phyloP scores from a whole-genome alignment of 176 grass and related monocot genomes.

The Neostapfia colusana region DNA sequence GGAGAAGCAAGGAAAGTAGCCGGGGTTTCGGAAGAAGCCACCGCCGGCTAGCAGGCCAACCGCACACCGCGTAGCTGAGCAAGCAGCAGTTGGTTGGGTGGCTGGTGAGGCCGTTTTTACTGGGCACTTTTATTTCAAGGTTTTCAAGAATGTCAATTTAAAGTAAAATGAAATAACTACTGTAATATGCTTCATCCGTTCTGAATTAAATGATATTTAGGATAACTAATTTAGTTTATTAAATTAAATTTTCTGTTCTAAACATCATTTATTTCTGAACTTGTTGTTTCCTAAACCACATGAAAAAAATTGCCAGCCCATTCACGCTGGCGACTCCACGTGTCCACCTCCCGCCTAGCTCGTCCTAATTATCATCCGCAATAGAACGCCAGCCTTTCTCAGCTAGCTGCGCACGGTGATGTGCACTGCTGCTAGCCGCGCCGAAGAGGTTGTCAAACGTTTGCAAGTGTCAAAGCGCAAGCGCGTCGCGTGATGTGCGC shows the following conservation, averaged over 20 bases:
- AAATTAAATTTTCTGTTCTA: too few species aligned
- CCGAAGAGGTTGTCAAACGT: conserved; percentile 1
- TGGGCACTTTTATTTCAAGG: too few species aligned
- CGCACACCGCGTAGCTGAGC: conserved; percentile 25
- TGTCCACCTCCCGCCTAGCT: not conserved
- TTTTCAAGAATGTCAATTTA: too few species aligned
- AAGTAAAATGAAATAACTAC: too few species aligned
- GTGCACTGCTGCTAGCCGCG: too few species aligned
- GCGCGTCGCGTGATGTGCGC: conserved; percentile 1
- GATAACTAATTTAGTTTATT: too few species aligned
- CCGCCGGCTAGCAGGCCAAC: not conserved
- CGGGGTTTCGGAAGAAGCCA: conserved; percentile 25
- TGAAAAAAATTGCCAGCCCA: conserved; percentile 1
- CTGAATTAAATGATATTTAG: too few species aligned
- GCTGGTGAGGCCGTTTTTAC: conserved; percentile 12
- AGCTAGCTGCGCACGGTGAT: too few species aligned
- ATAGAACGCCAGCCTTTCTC: conserved; percentile 19
- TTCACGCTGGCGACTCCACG: conserved; percentile 43
- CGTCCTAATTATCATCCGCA: conserved; percentile 28
- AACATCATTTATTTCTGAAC: too few species aligned
- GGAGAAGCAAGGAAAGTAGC: conserved; percentile 26
- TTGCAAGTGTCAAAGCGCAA: conserved; percentile 50
- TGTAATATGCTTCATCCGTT: too few species aligned
- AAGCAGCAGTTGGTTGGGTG: not conserved
- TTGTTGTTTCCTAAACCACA: not conserved